Base-by-base conservation (phyloP, 23 red algal genomes). In the Gracilaria caudata region DNA sequence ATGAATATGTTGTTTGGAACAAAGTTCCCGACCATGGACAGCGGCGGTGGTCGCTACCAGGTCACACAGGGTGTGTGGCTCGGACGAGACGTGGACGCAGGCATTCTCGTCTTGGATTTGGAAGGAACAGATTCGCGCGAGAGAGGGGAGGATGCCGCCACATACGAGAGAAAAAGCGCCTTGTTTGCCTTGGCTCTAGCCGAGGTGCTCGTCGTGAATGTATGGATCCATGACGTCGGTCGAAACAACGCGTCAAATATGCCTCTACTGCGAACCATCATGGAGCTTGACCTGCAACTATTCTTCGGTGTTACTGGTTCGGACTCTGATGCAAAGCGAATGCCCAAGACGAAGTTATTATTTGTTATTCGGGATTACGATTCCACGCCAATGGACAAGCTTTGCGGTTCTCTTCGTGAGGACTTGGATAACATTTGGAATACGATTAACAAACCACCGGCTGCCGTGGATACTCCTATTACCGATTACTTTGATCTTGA, bases 91-190 rank as follows among this genome's bases (percentile, higher is more conserved):
- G 32, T 53, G 19, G 65, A 79, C 26, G 51, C 78, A 14, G 64
- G 68, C 39, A 90, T 88, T 46, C 79, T 98, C 55, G 93, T 98
- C 40, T 56, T 98, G 54, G 96, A 98, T 64, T 79, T 98, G 75
- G 96, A 98, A 80, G 96, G 96, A 56, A 98, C 96, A 14, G 96
- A 98, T 76, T 90, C 83, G 16, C 84, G 96, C n/a, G 96, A 98
- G 60, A 89, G 96, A 30, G 96, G 96, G n/a, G 96, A 98, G 53
- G 89, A 82, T 58, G 96, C 96, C 23, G 93, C 77, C 33, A 85
- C 51, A 36, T 98, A 91, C 61, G 96, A 98, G 82, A 89, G 96
- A 61, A 98, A 98, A 79, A 87, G 88, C 49, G 81, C 96, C 26
- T 75, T 98, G n/a, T 98, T 98, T 51, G 96, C 96, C 25, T 72